Evolutionary conservation across 768 basidiomycete species (phyloP).

Genomic region (Tubosaeta brunneosetosa): DNA sequence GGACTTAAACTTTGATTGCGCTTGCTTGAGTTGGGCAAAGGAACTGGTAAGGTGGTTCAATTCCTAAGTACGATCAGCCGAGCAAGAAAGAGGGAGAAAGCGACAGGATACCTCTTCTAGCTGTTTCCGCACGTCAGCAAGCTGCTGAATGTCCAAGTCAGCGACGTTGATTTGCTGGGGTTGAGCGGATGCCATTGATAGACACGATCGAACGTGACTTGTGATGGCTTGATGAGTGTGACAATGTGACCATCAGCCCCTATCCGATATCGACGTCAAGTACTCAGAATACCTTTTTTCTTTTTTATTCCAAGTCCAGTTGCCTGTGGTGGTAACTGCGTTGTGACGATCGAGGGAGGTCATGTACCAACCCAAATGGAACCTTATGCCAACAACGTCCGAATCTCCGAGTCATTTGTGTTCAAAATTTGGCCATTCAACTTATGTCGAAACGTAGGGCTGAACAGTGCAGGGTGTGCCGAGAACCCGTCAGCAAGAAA

Average conservation of each 20-base stretch:
- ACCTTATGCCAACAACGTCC: no score
- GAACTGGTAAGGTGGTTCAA: constrained; percentile 87
- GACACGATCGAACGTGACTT: background rate
- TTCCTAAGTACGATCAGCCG: constrained; percentile 52
- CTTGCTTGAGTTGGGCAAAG: constrained; percentile 88
- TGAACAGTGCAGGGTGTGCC: no score
- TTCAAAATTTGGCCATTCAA: no score
- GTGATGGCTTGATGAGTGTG: constrained; percentile 1
- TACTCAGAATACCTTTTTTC: no score
- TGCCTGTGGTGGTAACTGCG: no score
- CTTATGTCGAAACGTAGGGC: no score
- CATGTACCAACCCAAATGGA: no score
- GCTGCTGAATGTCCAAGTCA: constrained; percentile 82
- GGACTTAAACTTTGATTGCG: constrained; percentile 85
- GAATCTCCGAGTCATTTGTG: no score
- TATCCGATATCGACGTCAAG: background rate
- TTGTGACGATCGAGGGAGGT: no score
- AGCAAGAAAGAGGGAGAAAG: background rate
- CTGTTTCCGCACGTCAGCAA: constrained; percentile 85
- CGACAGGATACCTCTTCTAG: constrained; percentile 70
- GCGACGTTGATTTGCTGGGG: constrained; percentile 71
- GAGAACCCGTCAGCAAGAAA: background rate
- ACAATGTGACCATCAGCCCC: background rate
- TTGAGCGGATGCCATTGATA: constrained; percentile 37
- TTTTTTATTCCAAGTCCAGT: no score